A percentile compares a stretch with the other conserved stretches of the same genome.
phyloP scores from a whole-genome alignment of 148 eudicot genomes.

The Fagopyrum esculentum region DNA sequence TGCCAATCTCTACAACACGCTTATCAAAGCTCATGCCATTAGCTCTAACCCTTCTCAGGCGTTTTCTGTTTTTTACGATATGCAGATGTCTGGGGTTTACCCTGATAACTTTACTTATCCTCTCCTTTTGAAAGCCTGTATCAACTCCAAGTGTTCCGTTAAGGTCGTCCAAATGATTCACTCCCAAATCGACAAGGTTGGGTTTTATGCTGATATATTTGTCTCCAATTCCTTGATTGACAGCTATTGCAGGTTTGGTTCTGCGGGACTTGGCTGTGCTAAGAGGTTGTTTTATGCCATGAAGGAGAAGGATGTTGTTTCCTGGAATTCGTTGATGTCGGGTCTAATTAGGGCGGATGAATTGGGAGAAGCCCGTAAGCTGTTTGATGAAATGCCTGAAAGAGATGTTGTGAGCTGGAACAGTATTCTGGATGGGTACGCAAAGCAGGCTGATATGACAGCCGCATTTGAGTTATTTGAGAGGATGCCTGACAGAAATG shows the following conservation, averaged over 20 bases:
- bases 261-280: conserved; percentile 41
- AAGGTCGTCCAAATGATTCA: conserved; percentile 54
- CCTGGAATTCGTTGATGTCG: conserved; percentile 74
- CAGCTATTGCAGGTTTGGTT: conserved; percentile 66
- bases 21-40: conserved; percentile 48
- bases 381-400: conserved; percentile 89
- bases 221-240: conserved; percentile 83
- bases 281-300: conserved; percentile 52
- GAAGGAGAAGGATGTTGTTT: conserved; percentile 56
- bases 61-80: conserved; percentile 34
- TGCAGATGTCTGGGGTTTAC: conserved; percentile 36
- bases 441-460: conserved; percentile 51
- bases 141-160: conserved; percentile 14
- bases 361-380: conserved; percentile 40
- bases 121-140: conserved; percentile 48
- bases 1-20: conserved; percentile 53
- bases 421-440: conserved; percentile 67
- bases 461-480: conserved; percentile 51
- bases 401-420: conserved; percentile 85
- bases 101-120: conserved; percentile 77
- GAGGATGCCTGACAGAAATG: conserved; percentile 57
- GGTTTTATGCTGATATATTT: conserved; percentile 50
- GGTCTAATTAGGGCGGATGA: conserved; percentile 55
- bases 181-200: conserved; percentile 51
- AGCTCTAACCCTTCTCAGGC: conserved; percentile 40